Conservation (phyloP, 352 stramenopile genomes). For the Globisporangium alternatum region DNA sequence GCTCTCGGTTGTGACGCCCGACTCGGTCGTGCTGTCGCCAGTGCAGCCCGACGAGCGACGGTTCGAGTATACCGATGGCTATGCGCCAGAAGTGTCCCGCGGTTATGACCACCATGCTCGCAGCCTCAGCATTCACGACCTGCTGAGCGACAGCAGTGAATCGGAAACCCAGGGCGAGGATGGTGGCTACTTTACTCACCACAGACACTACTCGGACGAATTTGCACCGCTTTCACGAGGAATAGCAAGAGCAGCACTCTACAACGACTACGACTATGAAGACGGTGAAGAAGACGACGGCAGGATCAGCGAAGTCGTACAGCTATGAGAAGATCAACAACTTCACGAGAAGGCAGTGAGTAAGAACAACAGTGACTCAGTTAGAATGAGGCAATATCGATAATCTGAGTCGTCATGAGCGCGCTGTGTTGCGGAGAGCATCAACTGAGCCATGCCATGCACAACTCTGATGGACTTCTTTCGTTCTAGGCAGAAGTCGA, state of each 20-base stretch:
- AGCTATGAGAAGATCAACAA: neutral
- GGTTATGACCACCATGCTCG: neutral
- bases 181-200: neutral
- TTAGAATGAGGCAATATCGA: too few relatives aligned
- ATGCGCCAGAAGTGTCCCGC: too few relatives aligned
- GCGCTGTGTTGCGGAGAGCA: too few relatives aligned
- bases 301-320: neutral
- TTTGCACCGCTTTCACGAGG: neutral
- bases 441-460: too few relatives aligned
- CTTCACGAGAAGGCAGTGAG: too few relatives aligned
- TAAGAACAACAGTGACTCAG: too few relatives aligned
- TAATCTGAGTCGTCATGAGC: too few relatives aligned
- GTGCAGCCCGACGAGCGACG: neutral
- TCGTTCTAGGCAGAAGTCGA: too few relatives aligned
- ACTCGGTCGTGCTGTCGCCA: neutral
- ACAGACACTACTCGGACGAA: too few relatives aligned
- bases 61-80: neutral
- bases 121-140: neutral
- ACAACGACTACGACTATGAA: neutral
- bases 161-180: neutral
- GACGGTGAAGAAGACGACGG: neutral
- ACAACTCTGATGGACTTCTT: too few relatives aligned
- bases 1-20: constrained; percentile 1
- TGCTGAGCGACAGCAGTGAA: neutral
- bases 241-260: neutral